Base-by-base conservation (phyloP, 768 basidiomycete species). In the Holtermannia corniformis region DNA sequence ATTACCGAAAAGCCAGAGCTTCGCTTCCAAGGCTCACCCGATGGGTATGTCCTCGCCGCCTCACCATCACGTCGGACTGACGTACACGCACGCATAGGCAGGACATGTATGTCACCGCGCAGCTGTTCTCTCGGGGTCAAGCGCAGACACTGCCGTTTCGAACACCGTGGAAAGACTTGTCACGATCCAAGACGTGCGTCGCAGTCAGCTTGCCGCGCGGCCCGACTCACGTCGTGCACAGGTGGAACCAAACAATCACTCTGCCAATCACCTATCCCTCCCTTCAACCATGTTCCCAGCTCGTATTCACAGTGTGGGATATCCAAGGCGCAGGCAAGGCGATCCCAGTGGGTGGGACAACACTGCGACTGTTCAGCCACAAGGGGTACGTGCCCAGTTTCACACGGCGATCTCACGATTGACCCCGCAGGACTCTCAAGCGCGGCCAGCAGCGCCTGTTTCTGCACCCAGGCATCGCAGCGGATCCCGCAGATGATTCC, bases 291-390 rank as follows among this genome's bases (percentile, higher is more conserved):
- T 85, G 76, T 68, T 83, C 90, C 1, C 91, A 95, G 63, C 78
- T 99, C 48, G 85, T 86, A 0, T 86, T 97, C 64, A 97, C 95
- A 0, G 84, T 96, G 5, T 96, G 90, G 87, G 92, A 97, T 66
- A 91, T 91, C 54, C 85, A 82, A 32, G 86, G 87, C 0, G 84
- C 89, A 21, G 79, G 87, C 5, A 76, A 79, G 44, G 82, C 87
- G 1, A 77, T 81, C 16, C 86, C 91, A 4, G 84, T 96, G 3
- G 95, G 93, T 25, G 93, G 92, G 0, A 82, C 90, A 2, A 95
- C 90, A 0, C 85, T 97, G 66, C 78, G 81, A 19, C 63, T 99
- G 37, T 99, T 99, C 72, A 85, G 89, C 13, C 86, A 87, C 80
- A 95, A 96, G 76, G 85, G 85, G 91, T 87, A 55, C 45, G 79